phyloP scores from a whole-genome alignment of 179 eudicot species.

The Dionaea muscipula region DNA sequence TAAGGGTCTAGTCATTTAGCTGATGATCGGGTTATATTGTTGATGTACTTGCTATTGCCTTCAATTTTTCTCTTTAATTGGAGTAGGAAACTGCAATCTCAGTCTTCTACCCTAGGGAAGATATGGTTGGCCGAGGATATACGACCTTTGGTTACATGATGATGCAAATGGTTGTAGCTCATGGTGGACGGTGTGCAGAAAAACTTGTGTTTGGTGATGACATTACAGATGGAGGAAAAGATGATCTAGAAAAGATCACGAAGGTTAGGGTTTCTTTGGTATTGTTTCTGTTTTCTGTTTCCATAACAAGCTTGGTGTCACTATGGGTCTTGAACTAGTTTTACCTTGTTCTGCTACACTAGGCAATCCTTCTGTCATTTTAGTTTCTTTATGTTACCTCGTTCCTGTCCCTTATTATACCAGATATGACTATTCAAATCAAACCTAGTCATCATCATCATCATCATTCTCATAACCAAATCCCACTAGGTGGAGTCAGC shows the following conservation, averaged over 20 bases:
- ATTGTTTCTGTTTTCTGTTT: neutral
- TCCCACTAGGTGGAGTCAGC: too few species aligned
- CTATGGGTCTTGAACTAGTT: neutral
- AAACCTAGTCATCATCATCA: too few species aligned
- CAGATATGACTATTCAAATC: too few species aligned
- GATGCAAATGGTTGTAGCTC: conserved; percentile 99
- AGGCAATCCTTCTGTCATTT: too few species aligned
- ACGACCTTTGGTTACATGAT: conserved; percentile 88
- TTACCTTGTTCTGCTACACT: too few species aligned
- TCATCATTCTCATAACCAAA: too few species aligned
- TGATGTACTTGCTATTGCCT: neutral
- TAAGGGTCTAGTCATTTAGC: conserved; percentile 12
- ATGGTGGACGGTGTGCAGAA: conserved; percentile 95
- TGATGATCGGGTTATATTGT: neutral
- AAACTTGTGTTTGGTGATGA: conserved; percentile 79
- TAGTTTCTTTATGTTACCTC: too few species aligned
- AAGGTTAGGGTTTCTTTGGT: conserved; percentile 31
- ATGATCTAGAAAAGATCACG: conserved; percentile 76
- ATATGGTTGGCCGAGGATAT: conserved; percentile 66
- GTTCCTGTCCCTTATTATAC: too few species aligned
- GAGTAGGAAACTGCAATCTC: conserved; percentile 91
- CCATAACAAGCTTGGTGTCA: neutral
- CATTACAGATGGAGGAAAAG: conserved; percentile 76
- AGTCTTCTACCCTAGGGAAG: conserved; percentile 88
- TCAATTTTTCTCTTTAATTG: conserved; percentile 6